Evolutionary conservation across 176 grass and related monocot species (phyloP).

Genomic region (Thalia dealbata): DNA sequence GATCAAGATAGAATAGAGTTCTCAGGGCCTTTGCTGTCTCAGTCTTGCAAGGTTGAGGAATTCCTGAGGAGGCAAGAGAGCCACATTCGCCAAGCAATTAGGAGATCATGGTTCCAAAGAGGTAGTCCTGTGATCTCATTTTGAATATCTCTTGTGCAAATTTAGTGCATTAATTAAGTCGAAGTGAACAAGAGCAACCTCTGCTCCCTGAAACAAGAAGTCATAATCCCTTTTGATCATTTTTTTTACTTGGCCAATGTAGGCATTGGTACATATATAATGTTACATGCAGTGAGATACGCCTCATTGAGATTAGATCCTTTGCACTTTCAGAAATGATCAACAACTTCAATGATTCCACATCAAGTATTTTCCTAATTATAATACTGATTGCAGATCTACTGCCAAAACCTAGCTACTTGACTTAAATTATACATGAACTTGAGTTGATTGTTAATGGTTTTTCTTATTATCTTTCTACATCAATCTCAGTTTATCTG

Average conservation of each 20-base stretch:
- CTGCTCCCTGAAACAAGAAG: background rate
- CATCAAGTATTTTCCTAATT: background rate
- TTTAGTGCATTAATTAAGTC: background rate
- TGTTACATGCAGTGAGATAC: too few relatives aligned
- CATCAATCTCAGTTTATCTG: background rate
- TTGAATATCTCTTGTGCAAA: background rate
- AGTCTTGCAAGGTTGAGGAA: constrained; percentile 83
- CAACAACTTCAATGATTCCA: background rate
- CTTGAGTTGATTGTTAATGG: background rate
- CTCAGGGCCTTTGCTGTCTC: constrained; percentile 68
- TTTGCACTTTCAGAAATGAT: background rate
- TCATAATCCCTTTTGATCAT: background rate
- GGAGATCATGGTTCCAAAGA: constrained; percentile 77
- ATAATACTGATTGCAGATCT: background rate
- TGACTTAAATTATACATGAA: background rate
- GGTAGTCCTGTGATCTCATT: constrained; percentile 33
- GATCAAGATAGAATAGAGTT: constrained; percentile 69
- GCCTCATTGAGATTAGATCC: background rate
- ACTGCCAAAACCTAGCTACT: background rate
- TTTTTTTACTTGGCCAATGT: background rate
- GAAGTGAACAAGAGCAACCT: background rate
- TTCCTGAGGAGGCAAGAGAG: constrained; percentile 73
- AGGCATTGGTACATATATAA: too few relatives aligned
- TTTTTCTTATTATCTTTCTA: background rate
- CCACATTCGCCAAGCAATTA: constrained; percentile 65